phyloP scores from a whole-genome alignment of 768 basidiomycete species.

The Xanthoconium purpureum region DNA sequence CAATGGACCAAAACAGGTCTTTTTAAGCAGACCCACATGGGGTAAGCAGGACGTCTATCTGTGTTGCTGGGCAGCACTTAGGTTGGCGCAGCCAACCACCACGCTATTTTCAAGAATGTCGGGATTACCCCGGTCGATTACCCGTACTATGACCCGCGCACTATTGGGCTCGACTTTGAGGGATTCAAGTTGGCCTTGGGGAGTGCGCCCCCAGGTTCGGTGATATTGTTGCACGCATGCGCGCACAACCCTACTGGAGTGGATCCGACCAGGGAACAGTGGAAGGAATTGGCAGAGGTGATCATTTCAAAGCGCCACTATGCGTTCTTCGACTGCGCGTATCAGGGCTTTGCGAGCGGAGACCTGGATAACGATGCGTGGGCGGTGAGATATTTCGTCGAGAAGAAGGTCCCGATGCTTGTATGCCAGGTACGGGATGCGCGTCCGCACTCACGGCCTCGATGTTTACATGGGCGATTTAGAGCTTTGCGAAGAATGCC shows the following conservation, averaged over 20 bases:
- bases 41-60: conserved; percentile 45
- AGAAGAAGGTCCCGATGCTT: conserved; percentile 68
- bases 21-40: conserved; percentile 94
- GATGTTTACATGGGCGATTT: conserved; percentile 8
- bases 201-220: conserved; percentile 68
- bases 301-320: conserved; percentile 75
- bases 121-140: conserved; percentile 85
- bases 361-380: conserved; percentile 88
- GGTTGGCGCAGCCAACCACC: conserved; percentile 66
- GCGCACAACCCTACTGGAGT: conserved; percentile 98
- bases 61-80: neutral
- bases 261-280: conserved; percentile 87
- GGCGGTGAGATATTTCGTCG: conserved; percentile 86
- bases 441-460: neutral
- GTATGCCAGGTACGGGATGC: conserved; percentile 73
- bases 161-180: conserved; percentile 78
- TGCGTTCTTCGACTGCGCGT: conserved; percentile 93
- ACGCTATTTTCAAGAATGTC: conserved; percentile 86
- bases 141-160: conserved; percentile 91
- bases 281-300: conserved; percentile 71
- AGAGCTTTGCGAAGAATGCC: conserved; percentile 98
- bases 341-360: conserved; percentile 96
- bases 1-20: conserved; percentile 63
- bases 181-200: conserved; percentile 62
- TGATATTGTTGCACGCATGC: conserved; percentile 90